Conservation (phyloP, 1,284 basidiomycete species). For the Thecaphora thlaspeos region DNA sequence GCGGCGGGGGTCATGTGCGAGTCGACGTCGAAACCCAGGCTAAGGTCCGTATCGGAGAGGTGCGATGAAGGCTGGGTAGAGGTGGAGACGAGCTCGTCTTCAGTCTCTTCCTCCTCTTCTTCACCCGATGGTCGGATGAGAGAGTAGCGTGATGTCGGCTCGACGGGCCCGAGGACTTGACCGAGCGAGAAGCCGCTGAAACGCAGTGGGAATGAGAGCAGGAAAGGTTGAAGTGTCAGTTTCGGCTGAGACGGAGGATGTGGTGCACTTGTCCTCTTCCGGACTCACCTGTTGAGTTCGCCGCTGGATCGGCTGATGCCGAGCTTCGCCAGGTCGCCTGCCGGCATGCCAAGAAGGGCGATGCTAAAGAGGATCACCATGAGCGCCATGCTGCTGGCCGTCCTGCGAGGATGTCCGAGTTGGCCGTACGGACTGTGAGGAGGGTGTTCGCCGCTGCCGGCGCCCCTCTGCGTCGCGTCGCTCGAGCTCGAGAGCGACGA, state of each 20-base stretch:
- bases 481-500: background rate
- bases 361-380: conserved; percentile 29
- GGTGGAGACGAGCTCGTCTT: background rate
- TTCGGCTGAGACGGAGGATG: background rate
- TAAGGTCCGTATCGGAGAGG: conserved; percentile 31
- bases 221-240: too few relatives aligned
- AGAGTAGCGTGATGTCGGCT: background rate
- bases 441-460: background rate
- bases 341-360: conserved; percentile 18
- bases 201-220: too few relatives aligned
- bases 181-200: conserved; percentile 1
- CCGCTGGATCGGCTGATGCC: conserved; percentile 1
- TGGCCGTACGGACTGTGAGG: too few relatives aligned
- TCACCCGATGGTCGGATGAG: background rate
- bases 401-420: background rate
- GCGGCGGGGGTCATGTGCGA: too few relatives aligned
- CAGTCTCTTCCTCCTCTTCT: background rate
- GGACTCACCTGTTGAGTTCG: conserved; percentile 1
- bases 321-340: background rate
- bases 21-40: background rate
- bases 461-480: background rate
- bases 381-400: conserved; percentile 15
- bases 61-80: conserved; percentile 31
- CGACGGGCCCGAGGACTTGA: background rate
- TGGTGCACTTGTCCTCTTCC: background rate